Evolutionary conservation across 345 rosid genomes (phyloP).

Genomic region (Moringa oleifera): DNA sequence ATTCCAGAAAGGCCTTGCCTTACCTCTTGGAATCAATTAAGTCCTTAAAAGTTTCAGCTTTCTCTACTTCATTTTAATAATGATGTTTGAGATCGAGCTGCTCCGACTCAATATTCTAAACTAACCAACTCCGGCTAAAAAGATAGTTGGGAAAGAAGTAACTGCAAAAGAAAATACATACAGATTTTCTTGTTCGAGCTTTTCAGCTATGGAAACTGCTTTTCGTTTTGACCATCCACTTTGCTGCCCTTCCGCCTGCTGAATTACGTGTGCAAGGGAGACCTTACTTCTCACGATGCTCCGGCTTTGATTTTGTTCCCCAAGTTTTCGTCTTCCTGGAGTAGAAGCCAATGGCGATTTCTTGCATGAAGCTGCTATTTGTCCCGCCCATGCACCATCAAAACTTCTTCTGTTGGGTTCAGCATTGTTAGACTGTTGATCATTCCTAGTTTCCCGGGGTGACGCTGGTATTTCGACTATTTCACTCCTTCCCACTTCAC

Average conservation of each 20-base stretch:
- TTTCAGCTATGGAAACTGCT: slow-evolving; percentile 85
- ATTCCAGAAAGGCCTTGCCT: neutral
- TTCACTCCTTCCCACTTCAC: slow-evolving; percentile 47
- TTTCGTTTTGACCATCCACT: slow-evolving; percentile 77
- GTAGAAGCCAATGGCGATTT: slow-evolving; percentile 17
- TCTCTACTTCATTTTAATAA: neutral
- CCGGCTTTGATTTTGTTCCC: slow-evolving; percentile 50
- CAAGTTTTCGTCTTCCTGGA: slow-evolving; percentile 37
- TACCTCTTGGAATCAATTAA: too few species aligned
- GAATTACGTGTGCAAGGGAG: slow-evolving; percentile 80
- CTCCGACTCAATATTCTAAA: neutral
- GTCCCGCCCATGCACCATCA: slow-evolving; percentile 20
- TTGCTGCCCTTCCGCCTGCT: slow-evolving; percentile 81
- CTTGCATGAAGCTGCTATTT: slow-evolving; percentile 22
- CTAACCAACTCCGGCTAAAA: neutral
- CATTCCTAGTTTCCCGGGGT: slow-evolving; percentile 30
- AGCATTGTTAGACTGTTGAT: slow-evolving; percentile 22
- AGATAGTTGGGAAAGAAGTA: neutral
- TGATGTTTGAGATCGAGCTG: neutral
- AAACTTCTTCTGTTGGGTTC: slow-evolving; percentile 29
- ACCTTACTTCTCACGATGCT: slow-evolving; percentile 94
- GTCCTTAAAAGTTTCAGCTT: neutral
- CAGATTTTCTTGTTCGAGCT: slow-evolving; percentile 96
- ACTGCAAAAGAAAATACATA: slow-evolving; percentile 29
- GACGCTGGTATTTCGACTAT: slow-evolving; percentile 63